Evolutionary conservation across 192 early-diverging fungal species (phyloP).

Genomic region (Phlyctochytrium planicorne): DNA sequence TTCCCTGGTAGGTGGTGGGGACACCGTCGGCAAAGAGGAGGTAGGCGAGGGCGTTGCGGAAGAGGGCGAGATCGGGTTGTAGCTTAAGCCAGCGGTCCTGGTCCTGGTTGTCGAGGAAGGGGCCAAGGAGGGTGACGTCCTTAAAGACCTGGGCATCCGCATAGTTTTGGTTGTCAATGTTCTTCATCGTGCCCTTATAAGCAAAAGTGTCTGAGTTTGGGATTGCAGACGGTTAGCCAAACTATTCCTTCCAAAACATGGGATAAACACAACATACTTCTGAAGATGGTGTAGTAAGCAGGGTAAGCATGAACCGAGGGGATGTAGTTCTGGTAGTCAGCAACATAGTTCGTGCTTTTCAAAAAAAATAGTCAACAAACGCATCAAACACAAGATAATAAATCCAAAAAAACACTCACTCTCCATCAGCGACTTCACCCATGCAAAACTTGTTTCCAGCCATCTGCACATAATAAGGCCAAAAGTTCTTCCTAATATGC

Average conservation of each 20-base stretch:
- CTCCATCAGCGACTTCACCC: slow-evolving; percentile 23
- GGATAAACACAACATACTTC: background rate
- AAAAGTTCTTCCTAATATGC: slow-evolving; percentile 41
- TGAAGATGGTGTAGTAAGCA: background rate
- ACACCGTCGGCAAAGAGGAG: slow-evolving; percentile 19
- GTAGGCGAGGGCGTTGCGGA: slow-evolving; percentile 26
- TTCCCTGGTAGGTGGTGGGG: slow-evolving; percentile 30
- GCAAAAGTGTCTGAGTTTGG: background rate
- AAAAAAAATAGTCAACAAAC: background rate
- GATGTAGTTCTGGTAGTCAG: background rate
- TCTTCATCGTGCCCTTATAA: slow-evolving; percentile 6
- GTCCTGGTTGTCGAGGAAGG: slow-evolving; percentile 34
- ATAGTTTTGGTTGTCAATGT: slow-evolving; percentile 5
- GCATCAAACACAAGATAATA: background rate
- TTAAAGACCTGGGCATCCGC: background rate
- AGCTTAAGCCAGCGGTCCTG: slow-evolving; percentile 16
- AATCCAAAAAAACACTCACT: slow-evolving; percentile 11
- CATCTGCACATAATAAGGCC: slow-evolving; percentile 20
- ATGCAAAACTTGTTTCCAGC: slow-evolving; percentile 15
- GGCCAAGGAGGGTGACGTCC: slow-evolving; percentile 39
- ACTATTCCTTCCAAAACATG: background rate
- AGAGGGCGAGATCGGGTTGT: slow-evolving; percentile 23
- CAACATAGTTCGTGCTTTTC: slow-evolving; percentile 6
- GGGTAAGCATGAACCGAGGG: background rate
- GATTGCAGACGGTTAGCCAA: background rate